Evolutionary conservation across 75 land plant genomes (phyloP).

Genomic region (Pinus albicaulis): DNA sequence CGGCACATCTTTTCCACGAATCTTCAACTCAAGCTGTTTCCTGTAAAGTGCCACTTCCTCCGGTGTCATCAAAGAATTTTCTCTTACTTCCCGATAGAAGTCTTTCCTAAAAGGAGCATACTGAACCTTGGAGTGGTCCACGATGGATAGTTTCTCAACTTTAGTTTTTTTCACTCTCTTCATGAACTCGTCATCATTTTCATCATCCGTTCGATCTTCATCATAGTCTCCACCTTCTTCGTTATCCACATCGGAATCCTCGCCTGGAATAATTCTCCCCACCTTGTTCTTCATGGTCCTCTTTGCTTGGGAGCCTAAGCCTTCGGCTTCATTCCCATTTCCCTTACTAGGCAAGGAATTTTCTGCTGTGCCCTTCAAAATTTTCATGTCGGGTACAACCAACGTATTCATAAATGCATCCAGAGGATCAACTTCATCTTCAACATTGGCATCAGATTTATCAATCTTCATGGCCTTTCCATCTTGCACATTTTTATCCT

Average conservation of each 20-base stretch:
- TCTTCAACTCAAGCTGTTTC: slow-evolving; percentile 86
- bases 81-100: slow-evolving; percentile 91
- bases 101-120: slow-evolving; percentile 81
- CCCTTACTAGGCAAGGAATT: neutral
- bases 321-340: slow-evolving; percentile 6
- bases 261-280: slow-evolving; percentile 84
- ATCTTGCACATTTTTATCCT: slow-evolving; percentile 17
- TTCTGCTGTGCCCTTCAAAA: slow-evolving; percentile 27
- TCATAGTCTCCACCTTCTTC: slow-evolving; percentile 56
- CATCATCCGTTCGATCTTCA: slow-evolving; percentile 55
- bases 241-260: slow-evolving; percentile 70
- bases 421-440: slow-evolving; percentile 94
- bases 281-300: slow-evolving; percentile 24
- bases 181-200: slow-evolving; percentile 98
- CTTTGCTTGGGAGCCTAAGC: slow-evolving; percentile 13
- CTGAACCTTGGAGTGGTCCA: slow-evolving; percentile 90
- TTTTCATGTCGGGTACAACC: slow-evolving; percentile 87
- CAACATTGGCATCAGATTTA: slow-evolving; percentile 25
- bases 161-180: slow-evolving; percentile 98
- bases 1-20: slow-evolving; percentile 95
- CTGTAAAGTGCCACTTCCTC: slow-evolving; percentile 82
- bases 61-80: slow-evolving; percentile 71
- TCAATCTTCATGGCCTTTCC: slow-evolving; percentile 12
- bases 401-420: slow-evolving; percentile 98
- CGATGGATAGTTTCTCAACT: slow-evolving; percentile 87